Percentiles rank a stretch among this genome's conserved stretches.
phyloP scores from a whole-genome alignment of 805 yeast genomes.

The Myxozyma sirexii region DNA sequence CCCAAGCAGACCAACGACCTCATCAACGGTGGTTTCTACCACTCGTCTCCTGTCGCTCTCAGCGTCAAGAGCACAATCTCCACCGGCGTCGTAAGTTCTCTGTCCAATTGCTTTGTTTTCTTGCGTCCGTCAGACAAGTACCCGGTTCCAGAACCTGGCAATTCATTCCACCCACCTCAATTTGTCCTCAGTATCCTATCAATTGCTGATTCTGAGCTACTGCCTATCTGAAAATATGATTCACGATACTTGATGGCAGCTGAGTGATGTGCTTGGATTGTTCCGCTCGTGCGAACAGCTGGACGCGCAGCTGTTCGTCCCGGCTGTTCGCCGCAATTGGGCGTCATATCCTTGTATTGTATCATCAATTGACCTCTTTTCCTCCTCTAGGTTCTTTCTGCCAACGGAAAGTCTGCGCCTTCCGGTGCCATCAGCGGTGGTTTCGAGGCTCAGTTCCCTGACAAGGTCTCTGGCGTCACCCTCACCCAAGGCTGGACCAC shows the following conservation, averaged over 20 bases:
- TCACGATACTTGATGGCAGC: not conserved
- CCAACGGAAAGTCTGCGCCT: conserved; percentile 84
- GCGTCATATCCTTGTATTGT: not conserved
- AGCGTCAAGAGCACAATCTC: conserved; percentile 93
- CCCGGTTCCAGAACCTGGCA: too few relatives aligned
- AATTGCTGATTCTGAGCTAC: too few relatives aligned
- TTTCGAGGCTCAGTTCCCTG: conserved; percentile 88
- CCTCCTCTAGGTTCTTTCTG: conserved; percentile 67
- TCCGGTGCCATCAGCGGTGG: conserved; percentile 83
- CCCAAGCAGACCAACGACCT: conserved; percentile 90
- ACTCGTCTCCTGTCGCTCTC: conserved; percentile 80
- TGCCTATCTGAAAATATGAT: too few relatives aligned
- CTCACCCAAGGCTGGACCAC: conserved; percentile 98
- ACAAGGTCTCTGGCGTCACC: conserved; percentile 88
- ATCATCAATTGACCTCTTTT: not conserved
- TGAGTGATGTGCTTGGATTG: not conserved
- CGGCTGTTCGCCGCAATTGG: not conserved
- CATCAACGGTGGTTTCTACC: conserved; percentile 90
- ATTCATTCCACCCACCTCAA: too few relatives aligned
- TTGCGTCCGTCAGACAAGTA: too few relatives aligned
- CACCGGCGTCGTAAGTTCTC: conserved; percentile 69
- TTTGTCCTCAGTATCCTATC: too few relatives aligned
- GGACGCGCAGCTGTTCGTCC: not conserved
- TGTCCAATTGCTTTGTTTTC: not conserved
- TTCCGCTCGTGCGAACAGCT: not conserved